Percentiles rank a stretch among this genome's conserved stretches.
These are phyloP conservation scores for Termitomyces sp. DNA, from an alignment of 768 basidiomycete genomes.

Conservation along the genomic window DNA sequence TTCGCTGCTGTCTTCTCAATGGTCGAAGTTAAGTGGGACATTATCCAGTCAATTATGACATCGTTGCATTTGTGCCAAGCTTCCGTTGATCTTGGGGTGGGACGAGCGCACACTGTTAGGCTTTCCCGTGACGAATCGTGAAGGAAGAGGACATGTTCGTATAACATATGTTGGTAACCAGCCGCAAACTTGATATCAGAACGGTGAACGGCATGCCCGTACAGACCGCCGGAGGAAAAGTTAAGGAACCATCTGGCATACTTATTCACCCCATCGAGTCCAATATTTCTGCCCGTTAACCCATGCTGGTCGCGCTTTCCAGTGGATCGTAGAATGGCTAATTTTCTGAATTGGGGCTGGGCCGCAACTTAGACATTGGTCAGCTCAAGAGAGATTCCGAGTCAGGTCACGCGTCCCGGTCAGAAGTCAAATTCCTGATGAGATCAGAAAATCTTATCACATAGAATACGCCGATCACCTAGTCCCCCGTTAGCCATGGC, in stretches of 20 bases:
- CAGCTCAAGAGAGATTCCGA: too few relatives aligned
- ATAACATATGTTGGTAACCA: conserved; percentile 90
- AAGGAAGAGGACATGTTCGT: conserved; percentile 93
- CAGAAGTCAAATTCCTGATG: not conserved
- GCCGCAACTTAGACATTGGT: too few relatives aligned
- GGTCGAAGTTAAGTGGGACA: too few relatives aligned
- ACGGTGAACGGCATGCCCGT: conserved; percentile 96
- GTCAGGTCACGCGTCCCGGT: too few relatives aligned
- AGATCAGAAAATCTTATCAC: not conserved
- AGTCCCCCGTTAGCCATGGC: conserved; percentile 3
- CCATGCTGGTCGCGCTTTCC: conserved; percentile 21
- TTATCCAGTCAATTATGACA: too few relatives aligned
- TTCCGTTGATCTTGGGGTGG: too few relatives aligned
- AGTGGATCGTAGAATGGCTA: too few relatives aligned
- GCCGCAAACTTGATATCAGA: conserved; percentile 96
- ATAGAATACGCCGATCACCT: not conserved
- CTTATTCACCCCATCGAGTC: conserved; percentile 63
- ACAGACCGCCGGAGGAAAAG: conserved; percentile 92
- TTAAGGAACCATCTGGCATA: conserved; percentile 96
- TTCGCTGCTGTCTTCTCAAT: not conserved
- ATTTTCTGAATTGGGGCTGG: too few relatives aligned
- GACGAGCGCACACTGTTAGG: conserved; percentile 81
- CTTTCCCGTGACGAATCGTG: conserved; percentile 97
- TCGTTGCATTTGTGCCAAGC: too few relatives aligned
- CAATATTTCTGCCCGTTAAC: conserved; percentile 82